Base-by-base conservation (phyloP, 176 grass and related monocot genomes). In the Cymbopogon citratus region DNA sequence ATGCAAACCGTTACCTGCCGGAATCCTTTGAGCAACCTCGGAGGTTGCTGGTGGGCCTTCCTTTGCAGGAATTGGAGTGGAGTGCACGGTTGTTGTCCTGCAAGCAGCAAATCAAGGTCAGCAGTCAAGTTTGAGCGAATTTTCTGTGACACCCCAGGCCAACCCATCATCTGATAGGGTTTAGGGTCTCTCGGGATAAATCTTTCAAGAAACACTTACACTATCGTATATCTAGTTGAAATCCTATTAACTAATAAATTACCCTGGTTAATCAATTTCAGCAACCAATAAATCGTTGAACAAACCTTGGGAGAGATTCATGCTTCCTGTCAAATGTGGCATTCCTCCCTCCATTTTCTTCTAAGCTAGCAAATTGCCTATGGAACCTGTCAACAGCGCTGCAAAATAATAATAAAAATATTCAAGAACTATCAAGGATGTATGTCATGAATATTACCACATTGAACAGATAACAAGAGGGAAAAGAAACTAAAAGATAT, bases 341-440 rank as follows among this genome's bases (percentile, higher is more conserved):
- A 10, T 52, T 90, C 77, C 81, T 93, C 65, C 86, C 92, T 86
- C 85, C 92, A 75, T 91, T 94, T 69, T 98, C 95, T 85, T 98
- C 95, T 64, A 98, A 84, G 76, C 89, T 84, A 4, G 95, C 85
- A 84, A 98, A 95, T 90, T 98, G 95, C 81, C 90, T 95, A 73
- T 85, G 94, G 66, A 98, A 98, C 80, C 91, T 94, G 80, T 98
- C 95, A 7, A 93, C 90, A 26, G 95, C 95, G 83, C 95, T 98
- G 71, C 70, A 93, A 38, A 86, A 63, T 44, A 78, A 33, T 33
- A 33, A 33, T 33, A 72, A 59, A 73, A 27, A 57, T 7, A 66
- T 16, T 36, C 21, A 89, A 87, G 38, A 62, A 57, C 12, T 12
- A 51, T 66, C 10, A 28, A 78, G 28, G 35, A 75, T 46, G 44